Conservation (phyloP, 2,329 filamentous ascomycete species). For the Penicillium sp. region DNA sequence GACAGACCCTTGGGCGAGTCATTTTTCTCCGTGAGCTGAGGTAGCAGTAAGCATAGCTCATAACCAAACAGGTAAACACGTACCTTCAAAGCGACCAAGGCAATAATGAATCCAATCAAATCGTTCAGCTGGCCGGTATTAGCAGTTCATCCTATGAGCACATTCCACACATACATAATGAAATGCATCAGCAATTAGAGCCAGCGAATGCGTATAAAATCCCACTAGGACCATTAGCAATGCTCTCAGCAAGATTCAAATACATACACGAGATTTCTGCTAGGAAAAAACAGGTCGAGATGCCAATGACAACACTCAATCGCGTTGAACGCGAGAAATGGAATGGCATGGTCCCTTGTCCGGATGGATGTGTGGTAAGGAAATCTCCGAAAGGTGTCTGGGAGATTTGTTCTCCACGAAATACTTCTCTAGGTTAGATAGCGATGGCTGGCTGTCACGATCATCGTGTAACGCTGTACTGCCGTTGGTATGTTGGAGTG, state of each 20-base stretch:
- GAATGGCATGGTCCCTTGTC: conserved; percentile 19
- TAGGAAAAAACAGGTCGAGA: conserved; percentile 30
- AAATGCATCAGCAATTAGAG: conserved; percentile 70
- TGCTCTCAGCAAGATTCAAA: neutral
- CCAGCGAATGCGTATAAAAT: conserved; percentile 65
- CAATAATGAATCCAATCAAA: conserved; percentile 62
- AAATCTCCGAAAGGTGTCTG: too few species aligned
- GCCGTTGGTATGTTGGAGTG: conserved; percentile 8
- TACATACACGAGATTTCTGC: conserved; percentile 28
- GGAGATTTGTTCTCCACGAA: too few species aligned
- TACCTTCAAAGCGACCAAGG: conserved; percentile 59
- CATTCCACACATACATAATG: conserved; percentile 70
- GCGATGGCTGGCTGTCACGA: conserved; percentile 1
- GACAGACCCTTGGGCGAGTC: conserved; percentile 56
- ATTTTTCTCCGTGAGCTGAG: conserved; percentile 52
- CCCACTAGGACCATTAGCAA: conserved; percentile 46
- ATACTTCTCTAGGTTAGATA: conserved; percentile 2
- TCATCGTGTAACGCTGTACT: conserved; percentile 12
- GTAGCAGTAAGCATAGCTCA: neutral
- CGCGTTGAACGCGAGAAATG: conserved; percentile 28
- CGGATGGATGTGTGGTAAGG: too few species aligned
- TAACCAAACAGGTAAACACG: conserved; percentile 16
- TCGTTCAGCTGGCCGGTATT: conserved; percentile 57
- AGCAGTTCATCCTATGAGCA: conserved; percentile 7
- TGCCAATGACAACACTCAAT: conserved; percentile 27